Conservation (phyloP, 352 stramenopile genomes). For the Phytophthora chlamydospora region DNA sequence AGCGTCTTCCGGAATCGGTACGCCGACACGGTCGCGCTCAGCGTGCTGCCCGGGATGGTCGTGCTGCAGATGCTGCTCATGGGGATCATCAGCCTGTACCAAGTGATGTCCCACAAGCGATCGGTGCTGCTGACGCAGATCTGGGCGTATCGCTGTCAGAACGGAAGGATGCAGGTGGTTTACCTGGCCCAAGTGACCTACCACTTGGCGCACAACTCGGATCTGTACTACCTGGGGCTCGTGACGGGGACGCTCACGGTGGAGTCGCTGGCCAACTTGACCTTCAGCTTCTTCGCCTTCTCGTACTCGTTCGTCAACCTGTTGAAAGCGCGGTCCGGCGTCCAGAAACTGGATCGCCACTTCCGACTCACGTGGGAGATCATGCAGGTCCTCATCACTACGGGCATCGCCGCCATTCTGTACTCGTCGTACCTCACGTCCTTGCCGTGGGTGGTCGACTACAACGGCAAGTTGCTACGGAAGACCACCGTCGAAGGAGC, state of each 20-base stretch:
- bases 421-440: slow-evolving; percentile 21
- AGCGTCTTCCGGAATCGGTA: slow-evolving; percentile 34
- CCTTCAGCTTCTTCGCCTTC: slow-evolving; percentile 37
- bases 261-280: slow-evolving; percentile 28
- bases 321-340: slow-evolving; percentile 26
- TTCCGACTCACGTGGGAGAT: slow-evolving; percentile 37
- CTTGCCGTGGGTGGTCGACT: slow-evolving; percentile 24
- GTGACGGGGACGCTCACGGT: slow-evolving; percentile 31
- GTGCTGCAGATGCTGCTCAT: slow-evolving; percentile 39
- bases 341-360: slow-evolving; percentile 33
- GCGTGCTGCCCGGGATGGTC: slow-evolving; percentile 31
- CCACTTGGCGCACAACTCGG: slow-evolving; percentile 28
- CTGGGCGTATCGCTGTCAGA: slow-evolving; percentile 41
- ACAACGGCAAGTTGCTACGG: slow-evolving; percentile 36
- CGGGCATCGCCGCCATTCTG: slow-evolving; percentile 7
- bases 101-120: slow-evolving; percentile 37
- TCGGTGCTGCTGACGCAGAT: slow-evolving; percentile 40
- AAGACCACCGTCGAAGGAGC: slow-evolving; percentile 35
- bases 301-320: slow-evolving; percentile 40
- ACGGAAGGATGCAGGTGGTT: slow-evolving; percentile 29
- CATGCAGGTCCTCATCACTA: slow-evolving; percentile 29
- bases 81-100: slow-evolving; percentile 34
- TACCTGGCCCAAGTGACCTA: slow-evolving; percentile 36
- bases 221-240: slow-evolving; percentile 33
- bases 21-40: slow-evolving; percentile 25